phyloP scores from a whole-genome alignment of 1,139 yeast species.

The Geotrichum bryndzae region DNA sequence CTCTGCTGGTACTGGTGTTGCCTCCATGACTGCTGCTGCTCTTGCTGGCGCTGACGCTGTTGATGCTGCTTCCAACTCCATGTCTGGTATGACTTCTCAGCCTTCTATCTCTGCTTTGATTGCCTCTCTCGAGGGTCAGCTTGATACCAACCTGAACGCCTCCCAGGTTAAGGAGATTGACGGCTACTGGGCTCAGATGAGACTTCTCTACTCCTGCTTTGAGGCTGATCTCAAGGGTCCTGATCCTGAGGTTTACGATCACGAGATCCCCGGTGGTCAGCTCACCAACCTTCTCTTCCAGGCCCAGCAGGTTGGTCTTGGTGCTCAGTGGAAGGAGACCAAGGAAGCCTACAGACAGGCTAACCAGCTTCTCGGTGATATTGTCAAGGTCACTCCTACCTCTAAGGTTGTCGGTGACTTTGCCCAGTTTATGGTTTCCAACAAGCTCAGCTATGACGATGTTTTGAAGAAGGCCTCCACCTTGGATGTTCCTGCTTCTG shows the following conservation, averaged over 20 bases:
- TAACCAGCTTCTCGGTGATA: constrained; percentile 83
- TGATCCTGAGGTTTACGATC: constrained; percentile 96
- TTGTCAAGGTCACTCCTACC: constrained; percentile 97
- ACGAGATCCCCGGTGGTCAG: constrained; percentile 99
- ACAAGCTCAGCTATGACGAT: constrained; percentile 79
- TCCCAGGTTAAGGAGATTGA: constrained; percentile 74
- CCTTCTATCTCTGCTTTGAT: constrained; percentile 90
- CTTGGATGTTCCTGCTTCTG: constrained; percentile 97
- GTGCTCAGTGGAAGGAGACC: constrained; percentile 93
- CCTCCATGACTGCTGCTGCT: constrained; percentile 93
- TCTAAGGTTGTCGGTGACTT: constrained; percentile 98
- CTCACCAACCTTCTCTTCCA: constrained; percentile 95
- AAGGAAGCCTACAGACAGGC: constrained; percentile 91
- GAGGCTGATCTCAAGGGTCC: constrained; percentile 99
- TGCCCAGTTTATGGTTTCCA: constrained; percentile 98
- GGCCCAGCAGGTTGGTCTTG: constrained; percentile 97
- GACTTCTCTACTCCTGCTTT: constrained; percentile 90
- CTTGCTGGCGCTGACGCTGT: constrained; percentile 96
- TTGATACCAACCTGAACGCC: constrained; percentile 67
- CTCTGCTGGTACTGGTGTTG: constrained; percentile 98
- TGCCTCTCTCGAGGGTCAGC: constrained; percentile 85
- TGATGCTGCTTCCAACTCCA: constrained; percentile 93
- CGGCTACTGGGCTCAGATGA: constrained; percentile 97
- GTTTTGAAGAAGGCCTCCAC: constrained; percentile 80
- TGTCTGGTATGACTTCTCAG: constrained; percentile 98